Evolutionary conservation across 2,329 filamentous ascomycete species (phyloP).

Genomic region (Davidsoniella australis): DNA sequence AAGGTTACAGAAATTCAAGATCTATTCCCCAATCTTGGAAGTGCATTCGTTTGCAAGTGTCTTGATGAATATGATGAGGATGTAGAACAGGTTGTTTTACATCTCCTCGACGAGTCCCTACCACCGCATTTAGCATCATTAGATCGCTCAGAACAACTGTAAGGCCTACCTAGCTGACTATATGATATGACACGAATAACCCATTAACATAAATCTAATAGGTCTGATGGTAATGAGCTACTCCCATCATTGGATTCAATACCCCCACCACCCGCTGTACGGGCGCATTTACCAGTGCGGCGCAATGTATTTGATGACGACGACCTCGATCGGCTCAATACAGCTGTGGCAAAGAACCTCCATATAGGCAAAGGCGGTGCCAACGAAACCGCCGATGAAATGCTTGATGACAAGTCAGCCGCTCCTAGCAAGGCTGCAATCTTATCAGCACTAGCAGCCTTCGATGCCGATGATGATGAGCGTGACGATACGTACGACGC

Average conservation of each 20-base stretch:
- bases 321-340: slow-evolving; percentile 54
- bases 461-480: slow-evolving; percentile 91
- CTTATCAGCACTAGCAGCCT: slow-evolving; percentile 68
- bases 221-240: no score
- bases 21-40: slow-evolving; percentile 73
- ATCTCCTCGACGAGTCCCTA: slow-evolving; percentile 63
- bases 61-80: slow-evolving; percentile 65
- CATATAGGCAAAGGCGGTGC: slow-evolving; percentile 61
- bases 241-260: slow-evolving; percentile 15
- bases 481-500: slow-evolving; percentile 92
- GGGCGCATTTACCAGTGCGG: slow-evolving; percentile 31
- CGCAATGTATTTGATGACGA: slow-evolving; percentile 69
- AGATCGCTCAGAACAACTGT: slow-evolving; percentile 49
- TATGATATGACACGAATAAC: no score
- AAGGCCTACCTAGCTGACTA: slow-evolving; percentile 12
- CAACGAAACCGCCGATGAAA: slow-evolving; percentile 49
- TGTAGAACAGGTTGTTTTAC: slow-evolving; percentile 62
- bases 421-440: slow-evolving; percentile 72
- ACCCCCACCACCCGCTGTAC: slow-evolving; percentile 16
- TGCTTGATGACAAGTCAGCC: slow-evolving; percentile 46
- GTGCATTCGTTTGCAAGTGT: slow-evolving; percentile 62
- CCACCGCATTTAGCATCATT: slow-evolving; percentile 46
- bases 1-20: slow-evolving; percentile 85
- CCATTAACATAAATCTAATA: not conserved
- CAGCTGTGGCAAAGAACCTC: slow-evolving; percentile 44